Conservation (phyloP, 345 rosid genomes). For the thale cress (Arabidopsis thaliana) region DNA sequence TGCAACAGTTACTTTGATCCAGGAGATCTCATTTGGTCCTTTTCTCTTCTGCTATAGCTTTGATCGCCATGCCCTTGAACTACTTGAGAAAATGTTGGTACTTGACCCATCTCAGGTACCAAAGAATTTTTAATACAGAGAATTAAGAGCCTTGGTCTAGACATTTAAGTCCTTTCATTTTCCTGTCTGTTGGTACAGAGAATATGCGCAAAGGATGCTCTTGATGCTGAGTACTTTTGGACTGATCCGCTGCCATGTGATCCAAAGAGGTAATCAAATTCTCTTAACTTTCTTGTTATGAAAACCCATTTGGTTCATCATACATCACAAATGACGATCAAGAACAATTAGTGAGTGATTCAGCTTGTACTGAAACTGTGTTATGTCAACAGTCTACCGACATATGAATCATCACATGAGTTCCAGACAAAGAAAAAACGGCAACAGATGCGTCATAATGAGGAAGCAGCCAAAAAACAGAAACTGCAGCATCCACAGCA, state of each 20-base stretch:
- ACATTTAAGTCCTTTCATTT: neutral
- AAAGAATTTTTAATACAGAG: neutral
- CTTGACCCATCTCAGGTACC: constrained; percentile 93
- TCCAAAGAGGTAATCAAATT: constrained; percentile 69
- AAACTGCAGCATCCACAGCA: constrained; percentile 84
- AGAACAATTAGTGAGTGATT: neutral
- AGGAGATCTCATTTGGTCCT: constrained; percentile 18
- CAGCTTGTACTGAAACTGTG: constrained; percentile 3
- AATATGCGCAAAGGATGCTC: constrained; percentile 93
- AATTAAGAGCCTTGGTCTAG: constrained; percentile 5
- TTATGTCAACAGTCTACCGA: constrained; percentile 65
- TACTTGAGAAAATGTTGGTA: constrained; percentile 83
- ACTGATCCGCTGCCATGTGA: constrained; percentile 94
- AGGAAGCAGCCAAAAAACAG: constrained; percentile 86
- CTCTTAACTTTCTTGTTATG: constrained; percentile 1
- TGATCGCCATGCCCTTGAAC: constrained; percentile 92
- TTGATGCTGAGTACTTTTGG: constrained; percentile 99
- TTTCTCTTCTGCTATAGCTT: constrained; percentile 50
- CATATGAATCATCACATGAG: constrained; percentile 95
- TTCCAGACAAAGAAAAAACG: constrained; percentile 95
- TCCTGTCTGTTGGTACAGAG: constrained; percentile 53
- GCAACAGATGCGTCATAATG: constrained; percentile 89
- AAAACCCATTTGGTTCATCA: constrained; percentile 1
- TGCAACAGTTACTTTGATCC: neutral
- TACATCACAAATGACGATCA: neutral